phyloP scores from a whole-genome alignment of 768 basidiomycete genomes.

The Russula sp. region DNA sequence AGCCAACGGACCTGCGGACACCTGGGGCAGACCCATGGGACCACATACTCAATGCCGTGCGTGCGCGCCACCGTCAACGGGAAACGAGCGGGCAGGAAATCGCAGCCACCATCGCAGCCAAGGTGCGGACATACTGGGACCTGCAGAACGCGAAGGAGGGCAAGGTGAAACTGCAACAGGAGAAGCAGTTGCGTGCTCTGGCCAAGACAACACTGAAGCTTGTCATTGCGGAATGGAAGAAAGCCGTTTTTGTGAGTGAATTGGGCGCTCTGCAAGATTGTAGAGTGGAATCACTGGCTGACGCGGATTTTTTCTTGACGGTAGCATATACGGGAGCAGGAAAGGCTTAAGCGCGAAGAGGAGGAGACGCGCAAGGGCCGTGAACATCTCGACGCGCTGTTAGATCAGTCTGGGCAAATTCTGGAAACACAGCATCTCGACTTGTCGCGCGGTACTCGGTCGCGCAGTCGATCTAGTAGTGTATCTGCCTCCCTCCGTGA shows the following conservation, averaged over 20 bases:
- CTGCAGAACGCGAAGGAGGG: slow-evolving; percentile 54
- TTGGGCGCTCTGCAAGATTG: not conserved
- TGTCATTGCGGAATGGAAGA: slow-evolving; percentile 78
- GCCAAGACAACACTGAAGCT: slow-evolving; percentile 67
- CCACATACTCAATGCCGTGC: slow-evolving; percentile 43
- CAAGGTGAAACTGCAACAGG: slow-evolving; percentile 50
- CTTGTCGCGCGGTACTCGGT: slow-evolving; percentile 43
- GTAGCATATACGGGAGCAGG: slow-evolving; percentile 69
- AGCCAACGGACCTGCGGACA: slow-evolving; percentile 12
- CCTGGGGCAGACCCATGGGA: slow-evolving; percentile 50
- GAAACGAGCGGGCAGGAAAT: slow-evolving; percentile 34
- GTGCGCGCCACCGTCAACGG: slow-evolving; percentile 26
- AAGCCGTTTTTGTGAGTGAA: slow-evolving; percentile 68
- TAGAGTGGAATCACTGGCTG: not conserved
- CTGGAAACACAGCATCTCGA: slow-evolving; percentile 78
- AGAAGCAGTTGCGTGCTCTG: slow-evolving; percentile 54
- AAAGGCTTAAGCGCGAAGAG: slow-evolving; percentile 52
- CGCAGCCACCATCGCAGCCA: slow-evolving; percentile 52
- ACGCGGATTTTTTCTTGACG: not conserved
- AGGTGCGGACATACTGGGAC: slow-evolving; percentile 73
- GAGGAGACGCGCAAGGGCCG: slow-evolving; percentile 77
- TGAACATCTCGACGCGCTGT: slow-evolving; percentile 82
- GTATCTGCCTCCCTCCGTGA: slow-evolving; percentile 22
- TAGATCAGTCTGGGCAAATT: slow-evolving; percentile 83
- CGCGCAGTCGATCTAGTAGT: slow-evolving; percentile 52